These are phyloP conservation scores for Arbutus unedo DNA, from an alignment of 148 eudicot species.

Conservation along the genomic window DNA sequence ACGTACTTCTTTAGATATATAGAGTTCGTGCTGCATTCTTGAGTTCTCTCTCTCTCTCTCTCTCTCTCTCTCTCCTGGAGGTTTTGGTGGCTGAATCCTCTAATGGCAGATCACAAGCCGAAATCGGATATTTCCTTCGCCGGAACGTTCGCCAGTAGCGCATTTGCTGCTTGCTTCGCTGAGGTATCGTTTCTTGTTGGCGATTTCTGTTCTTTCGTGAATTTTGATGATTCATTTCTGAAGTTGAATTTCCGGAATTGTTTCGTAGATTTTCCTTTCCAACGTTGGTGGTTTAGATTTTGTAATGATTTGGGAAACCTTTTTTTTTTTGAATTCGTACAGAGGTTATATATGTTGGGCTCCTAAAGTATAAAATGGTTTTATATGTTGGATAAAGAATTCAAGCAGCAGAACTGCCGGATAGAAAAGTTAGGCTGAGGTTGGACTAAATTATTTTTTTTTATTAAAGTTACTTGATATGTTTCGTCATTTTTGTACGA, in stretches of 20 bases:
- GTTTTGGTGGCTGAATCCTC: not conserved
- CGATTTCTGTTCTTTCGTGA: not conserved
- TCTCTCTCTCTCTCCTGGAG: too few relatives aligned
- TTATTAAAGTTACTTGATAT: too few relatives aligned
- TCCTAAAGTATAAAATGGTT: not conserved
- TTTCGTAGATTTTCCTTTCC: not conserved
- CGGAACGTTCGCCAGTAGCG: slow-evolving; percentile 71
- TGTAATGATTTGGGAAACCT: not conserved
- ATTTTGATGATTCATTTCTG: not conserved
- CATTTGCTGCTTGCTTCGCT: slow-evolving; percentile 91
- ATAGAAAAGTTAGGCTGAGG: not conserved
- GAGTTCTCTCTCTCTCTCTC: not conserved
- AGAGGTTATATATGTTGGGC: not conserved
- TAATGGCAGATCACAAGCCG: slow-evolving; percentile 26
- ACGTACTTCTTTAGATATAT: not conserved
- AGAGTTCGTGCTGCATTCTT: not conserved
- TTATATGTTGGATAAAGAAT: not conserved
- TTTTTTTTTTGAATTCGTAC: not conserved
- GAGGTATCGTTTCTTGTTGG: slow-evolving; percentile 43
- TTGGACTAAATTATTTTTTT: too few relatives aligned
- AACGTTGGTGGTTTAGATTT: not conserved
- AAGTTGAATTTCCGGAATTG: not conserved
- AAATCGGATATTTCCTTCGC: slow-evolving; percentile 64
- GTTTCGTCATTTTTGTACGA: too few relatives aligned
- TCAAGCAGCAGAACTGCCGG: not conserved